A percentile compares a stretch with the other conserved stretches of the same genome.
phyloP scores from a whole-genome alignment of 2,329 filamentous ascomycete species.

The Hypoxylon sp. region DNA sequence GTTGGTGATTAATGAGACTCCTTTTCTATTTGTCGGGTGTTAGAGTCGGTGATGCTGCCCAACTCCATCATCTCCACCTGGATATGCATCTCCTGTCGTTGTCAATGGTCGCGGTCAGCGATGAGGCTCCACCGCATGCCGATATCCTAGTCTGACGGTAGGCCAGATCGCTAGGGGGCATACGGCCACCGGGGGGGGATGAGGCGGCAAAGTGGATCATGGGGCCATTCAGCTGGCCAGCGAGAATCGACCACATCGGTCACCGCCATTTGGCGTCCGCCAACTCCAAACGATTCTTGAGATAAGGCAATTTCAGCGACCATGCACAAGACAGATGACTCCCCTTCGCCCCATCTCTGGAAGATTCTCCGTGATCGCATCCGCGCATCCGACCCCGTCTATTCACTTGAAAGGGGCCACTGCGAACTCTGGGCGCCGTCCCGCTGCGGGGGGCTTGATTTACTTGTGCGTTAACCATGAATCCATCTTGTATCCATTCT shows the following conservation, averaged over 20 bases:
- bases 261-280: slow-evolving; percentile 52
- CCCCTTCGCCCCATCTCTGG: slow-evolving; percentile 15
- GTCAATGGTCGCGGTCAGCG: slow-evolving; percentile 48
- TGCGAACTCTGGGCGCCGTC: slow-evolving; percentile 21
- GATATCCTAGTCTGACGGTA: slow-evolving; percentile 45
- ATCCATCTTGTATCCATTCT: slow-evolving; percentile 27
- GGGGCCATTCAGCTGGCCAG: slow-evolving; percentile 48
- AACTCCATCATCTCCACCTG: slow-evolving; percentile 52
- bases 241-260: slow-evolving; percentile 52
- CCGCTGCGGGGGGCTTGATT: slow-evolving; percentile 40
- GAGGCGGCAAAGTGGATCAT: slow-evolving; percentile 51
- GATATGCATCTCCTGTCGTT: slow-evolving; percentile 50
- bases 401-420: slow-evolving; percentile 12
- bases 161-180: slow-evolving; percentile 42
- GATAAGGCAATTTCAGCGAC: slow-evolving; percentile 39
- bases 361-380: slow-evolving; percentile 35
- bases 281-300: slow-evolving; percentile 32
- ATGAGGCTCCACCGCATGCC: slow-evolving; percentile 46
- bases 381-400: slow-evolving; percentile 29
- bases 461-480: slow-evolving; percentile 30
- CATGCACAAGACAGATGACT: slow-evolving; percentile 15
- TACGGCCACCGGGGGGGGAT: slow-evolving; percentile 45
- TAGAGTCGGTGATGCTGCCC: slow-evolving; percentile 51
- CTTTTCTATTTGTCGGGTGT: slow-evolving; percentile 38
- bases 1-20: slow-evolving; percentile 34